Conservation (phyloP, 139 green algal species). For the Chlorella ohadii region DNA sequence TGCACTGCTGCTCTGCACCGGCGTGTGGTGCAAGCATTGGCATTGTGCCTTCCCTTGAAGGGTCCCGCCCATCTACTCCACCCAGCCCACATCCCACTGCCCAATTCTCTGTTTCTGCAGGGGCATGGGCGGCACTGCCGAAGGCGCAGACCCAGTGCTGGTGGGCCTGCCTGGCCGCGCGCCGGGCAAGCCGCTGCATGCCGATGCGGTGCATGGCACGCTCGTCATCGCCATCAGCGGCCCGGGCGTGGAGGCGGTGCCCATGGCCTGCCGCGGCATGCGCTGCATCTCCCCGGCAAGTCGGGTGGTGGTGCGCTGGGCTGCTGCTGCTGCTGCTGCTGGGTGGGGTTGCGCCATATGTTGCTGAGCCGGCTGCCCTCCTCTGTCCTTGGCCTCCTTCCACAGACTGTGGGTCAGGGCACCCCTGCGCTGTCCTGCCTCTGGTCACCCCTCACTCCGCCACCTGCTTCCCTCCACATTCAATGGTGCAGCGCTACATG, state of each 20-base stretch:
- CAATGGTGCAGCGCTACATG: conserved; percentile 23
- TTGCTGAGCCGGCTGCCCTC: no score
- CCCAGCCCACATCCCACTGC: not conserved
- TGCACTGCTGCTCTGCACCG: not conserved
- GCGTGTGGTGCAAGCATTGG: no score
- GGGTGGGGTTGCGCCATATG: no score
- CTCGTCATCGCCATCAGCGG: conserved; percentile 4
- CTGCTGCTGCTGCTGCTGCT: no score
- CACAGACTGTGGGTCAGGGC: no score
- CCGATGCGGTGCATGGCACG: conserved; percentile 12
- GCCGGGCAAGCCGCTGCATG: not conserved
- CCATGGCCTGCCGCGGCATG: conserved; percentile 13
- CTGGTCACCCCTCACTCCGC: not conserved
- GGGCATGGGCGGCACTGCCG: conserved; percentile 13
- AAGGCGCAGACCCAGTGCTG: not conserved
- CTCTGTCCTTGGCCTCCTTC: no score
- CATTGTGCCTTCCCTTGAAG: no score
- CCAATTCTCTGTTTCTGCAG: not conserved
- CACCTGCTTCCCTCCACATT: not conserved
- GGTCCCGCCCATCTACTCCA: not conserved
- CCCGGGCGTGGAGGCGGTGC: not conserved
- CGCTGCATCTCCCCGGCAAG: conserved; percentile 30
- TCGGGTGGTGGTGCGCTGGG: no score
- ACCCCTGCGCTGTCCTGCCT: not conserved
- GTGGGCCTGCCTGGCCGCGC: conserved; percentile 15